phyloP scores from a whole-genome alignment of 2,329 filamentous ascomycete species.

The Fusarium beomiforme region DNA sequence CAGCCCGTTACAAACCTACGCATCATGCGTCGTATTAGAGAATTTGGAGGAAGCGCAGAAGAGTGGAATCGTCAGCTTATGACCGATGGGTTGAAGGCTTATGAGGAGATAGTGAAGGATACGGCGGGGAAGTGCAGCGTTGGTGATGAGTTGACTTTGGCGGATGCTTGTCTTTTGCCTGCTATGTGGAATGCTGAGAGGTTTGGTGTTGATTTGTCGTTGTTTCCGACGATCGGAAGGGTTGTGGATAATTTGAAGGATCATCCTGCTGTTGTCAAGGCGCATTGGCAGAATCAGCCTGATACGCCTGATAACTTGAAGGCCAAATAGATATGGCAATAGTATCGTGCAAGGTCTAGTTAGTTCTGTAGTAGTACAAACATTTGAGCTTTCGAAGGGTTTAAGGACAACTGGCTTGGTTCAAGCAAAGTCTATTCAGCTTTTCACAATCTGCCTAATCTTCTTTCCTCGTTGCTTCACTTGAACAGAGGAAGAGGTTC shows the following conservation, averaged over 20 bases:
- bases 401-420: neutral
- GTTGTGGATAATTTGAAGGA: slow-evolving; percentile 58
- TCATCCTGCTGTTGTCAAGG: slow-evolving; percentile 61
- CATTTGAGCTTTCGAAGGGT: neutral
- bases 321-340: neutral
- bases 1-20: slow-evolving; percentile 70
- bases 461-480: neutral
- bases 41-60: slow-evolving; percentile 54
- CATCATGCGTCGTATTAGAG: slow-evolving; percentile 60
- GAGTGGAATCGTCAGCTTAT: slow-evolving; percentile 64
- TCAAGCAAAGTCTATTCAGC: neutral
- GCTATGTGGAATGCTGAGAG: slow-evolving; percentile 67
- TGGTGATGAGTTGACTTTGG: slow-evolving; percentile 65
- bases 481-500: slow-evolving; percentile 47
- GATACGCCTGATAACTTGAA: slow-evolving; percentile 55
- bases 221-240: slow-evolving; percentile 58
- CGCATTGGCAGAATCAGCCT: slow-evolving; percentile 63
- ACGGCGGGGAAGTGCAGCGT: slow-evolving; percentile 63
- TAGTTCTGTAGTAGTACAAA: neutral
- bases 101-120: slow-evolving; percentile 56
- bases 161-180: slow-evolving; percentile 67
- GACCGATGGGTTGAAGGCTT: slow-evolving; percentile 63
- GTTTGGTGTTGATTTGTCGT: slow-evolving; percentile 61
- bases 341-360: neutral
- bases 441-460: neutral